Evolutionary conservation across 176 grass and related monocot genomes (phyloP).

Genomic region (Lolium perenne): DNA sequence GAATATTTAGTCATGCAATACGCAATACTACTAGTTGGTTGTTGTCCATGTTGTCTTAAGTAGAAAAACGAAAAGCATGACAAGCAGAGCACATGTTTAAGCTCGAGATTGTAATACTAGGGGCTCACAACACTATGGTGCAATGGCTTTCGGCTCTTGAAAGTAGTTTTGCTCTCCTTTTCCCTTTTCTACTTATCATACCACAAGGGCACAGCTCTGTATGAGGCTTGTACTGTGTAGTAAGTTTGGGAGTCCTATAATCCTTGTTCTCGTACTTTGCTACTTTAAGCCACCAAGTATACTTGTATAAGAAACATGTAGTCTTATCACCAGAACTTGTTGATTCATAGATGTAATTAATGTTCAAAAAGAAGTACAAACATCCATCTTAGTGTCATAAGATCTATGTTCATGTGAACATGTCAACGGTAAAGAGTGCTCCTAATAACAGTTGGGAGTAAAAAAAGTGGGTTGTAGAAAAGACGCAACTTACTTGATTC

Average conservation of each 20-base stretch:
- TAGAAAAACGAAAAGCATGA: too few relatives aligned
- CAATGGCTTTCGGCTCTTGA: too few relatives aligned
- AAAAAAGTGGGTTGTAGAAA: not conserved
- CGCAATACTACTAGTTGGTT: not conserved
- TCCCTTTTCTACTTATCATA: too few relatives aligned
- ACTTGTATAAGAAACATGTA: not conserved
- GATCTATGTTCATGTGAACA: conserved; percentile 13
- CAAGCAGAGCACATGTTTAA: too few relatives aligned
- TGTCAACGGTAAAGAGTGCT: not conserved
- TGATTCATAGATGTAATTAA: not conserved
- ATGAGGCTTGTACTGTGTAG: too few relatives aligned
- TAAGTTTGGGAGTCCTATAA: not conserved
- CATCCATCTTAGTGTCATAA: not conserved
- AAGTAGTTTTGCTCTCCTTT: too few relatives aligned
- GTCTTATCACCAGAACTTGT: conserved; percentile 12
- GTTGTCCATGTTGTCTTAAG: not conserved
- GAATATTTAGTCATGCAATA: conserved; percentile 5
- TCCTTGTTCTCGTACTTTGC: not conserved
- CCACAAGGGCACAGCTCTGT: too few relatives aligned
- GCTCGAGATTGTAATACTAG: too few relatives aligned
- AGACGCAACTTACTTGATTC: conserved; percentile 62
- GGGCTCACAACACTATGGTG: too few relatives aligned
- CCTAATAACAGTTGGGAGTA: not conserved
- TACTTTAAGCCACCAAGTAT: not conserved
- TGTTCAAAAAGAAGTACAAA: not conserved